Evolutionary conservation across 1,139 yeast genomes (phyloP).

Genomic region (Yamadazyma conglobata): DNA sequence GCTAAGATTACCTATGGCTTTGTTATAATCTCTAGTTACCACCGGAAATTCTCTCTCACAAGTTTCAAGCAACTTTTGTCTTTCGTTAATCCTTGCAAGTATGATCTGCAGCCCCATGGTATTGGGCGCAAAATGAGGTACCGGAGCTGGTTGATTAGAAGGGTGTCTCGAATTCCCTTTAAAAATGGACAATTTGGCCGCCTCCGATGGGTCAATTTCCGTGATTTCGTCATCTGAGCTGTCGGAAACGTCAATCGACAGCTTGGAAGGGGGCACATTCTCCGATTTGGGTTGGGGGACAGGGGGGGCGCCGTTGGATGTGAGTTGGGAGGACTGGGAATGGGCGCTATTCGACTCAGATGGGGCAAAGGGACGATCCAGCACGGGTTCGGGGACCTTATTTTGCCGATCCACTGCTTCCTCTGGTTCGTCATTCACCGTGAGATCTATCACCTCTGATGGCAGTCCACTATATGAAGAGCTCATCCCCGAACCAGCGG

Average conservation of each 20-base stretch:
- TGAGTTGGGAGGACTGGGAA: too few relatives aligned
- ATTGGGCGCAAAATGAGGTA: slow-evolving; percentile 19
- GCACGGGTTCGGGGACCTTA: too few relatives aligned
- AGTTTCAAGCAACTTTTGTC: background rate
- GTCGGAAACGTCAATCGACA: background rate
- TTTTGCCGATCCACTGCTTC: too few relatives aligned
- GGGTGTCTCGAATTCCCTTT: slow-evolving; percentile 5
- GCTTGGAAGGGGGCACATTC: background rate
- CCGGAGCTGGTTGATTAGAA: slow-evolving; percentile 32
- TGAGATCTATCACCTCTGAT: slow-evolving; percentile 1
- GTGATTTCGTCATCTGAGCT: slow-evolving; percentile 25
- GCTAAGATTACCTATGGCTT: slow-evolving; percentile 1
- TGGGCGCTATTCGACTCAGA: too few relatives aligned
- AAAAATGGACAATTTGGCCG: slow-evolving; percentile 21
- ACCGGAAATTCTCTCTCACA: background rate
- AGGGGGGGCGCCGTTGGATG: too few relatives aligned
- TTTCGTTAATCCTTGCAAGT: background rate
- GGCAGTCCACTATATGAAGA: too few relatives aligned
- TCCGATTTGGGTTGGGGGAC: slow-evolving; percentile 1
- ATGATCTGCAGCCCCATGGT: background rate
- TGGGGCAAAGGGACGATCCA: too few relatives aligned
- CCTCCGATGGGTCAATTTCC: slow-evolving; percentile 26
- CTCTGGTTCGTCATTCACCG: background rate
- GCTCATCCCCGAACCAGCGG: too few relatives aligned
- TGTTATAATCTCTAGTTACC: background rate